Evolutionary conservation across 768 basidiomycete species (phyloP).

Genomic region (Boletus edulis): DNA sequence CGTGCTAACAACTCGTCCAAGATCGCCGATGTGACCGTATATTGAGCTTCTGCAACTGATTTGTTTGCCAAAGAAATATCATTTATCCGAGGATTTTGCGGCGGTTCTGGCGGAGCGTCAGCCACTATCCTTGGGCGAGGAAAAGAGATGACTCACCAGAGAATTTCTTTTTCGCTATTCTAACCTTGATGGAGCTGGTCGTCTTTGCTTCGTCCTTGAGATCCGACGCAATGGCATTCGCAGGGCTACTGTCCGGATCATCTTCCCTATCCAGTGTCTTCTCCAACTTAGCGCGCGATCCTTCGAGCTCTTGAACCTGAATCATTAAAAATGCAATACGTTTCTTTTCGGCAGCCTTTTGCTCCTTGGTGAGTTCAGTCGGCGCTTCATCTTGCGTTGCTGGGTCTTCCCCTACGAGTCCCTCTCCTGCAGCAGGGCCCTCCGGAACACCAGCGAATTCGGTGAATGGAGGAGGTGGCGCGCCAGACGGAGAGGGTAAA

Average conservation of each 20-base stretch:
- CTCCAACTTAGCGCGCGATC: background rate
- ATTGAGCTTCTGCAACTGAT: background rate
- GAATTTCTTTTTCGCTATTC: constrained; percentile 21
- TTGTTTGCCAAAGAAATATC: constrained; percentile 3
- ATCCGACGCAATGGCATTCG: constrained; percentile 12
- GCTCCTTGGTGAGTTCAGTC: constrained; percentile 20
- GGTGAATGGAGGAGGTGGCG: constrained; percentile 29
- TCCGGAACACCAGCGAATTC: constrained; percentile 15
- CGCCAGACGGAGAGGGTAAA: too few relatives aligned
- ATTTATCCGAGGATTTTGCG: background rate
- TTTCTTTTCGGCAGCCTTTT: constrained; percentile 20
- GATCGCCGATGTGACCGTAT: constrained; percentile 4
- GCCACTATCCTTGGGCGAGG: background rate
- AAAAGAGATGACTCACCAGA: constrained; percentile 7
- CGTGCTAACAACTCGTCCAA: constrained; percentile 6
- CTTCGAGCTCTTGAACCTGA: constrained; percentile 18
- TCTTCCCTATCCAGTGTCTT: constrained; percentile 1
- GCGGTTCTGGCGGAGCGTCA: constrained; percentile 14
- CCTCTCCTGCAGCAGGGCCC: constrained; percentile 2
- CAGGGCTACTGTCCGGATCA: background rate
- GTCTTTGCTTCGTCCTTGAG: constrained; percentile 15
- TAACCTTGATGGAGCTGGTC: constrained; percentile 6
- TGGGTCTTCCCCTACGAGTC: constrained; percentile 4
- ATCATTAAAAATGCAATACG: constrained; percentile 18
- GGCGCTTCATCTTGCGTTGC: constrained; percentile 17